Evolutionary conservation across 345 rosid genomes (phyloP).

Genomic region (Brassica incana): DNA sequence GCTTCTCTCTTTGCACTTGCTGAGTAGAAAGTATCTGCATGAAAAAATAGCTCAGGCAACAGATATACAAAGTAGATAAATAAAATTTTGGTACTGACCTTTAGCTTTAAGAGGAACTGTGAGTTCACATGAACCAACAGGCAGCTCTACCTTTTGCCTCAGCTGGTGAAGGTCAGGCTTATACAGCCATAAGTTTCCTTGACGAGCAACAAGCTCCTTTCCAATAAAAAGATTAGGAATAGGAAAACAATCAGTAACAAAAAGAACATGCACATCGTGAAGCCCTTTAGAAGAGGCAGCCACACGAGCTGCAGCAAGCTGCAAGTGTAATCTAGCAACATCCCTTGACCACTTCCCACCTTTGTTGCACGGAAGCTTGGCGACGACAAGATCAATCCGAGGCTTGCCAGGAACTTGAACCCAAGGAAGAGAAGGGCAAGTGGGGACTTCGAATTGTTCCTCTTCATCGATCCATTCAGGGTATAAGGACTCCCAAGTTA

Average conservation of each 20-base stretch:
- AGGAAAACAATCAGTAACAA: constrained; percentile 70
- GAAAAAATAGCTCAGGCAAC: constrained; percentile 4
- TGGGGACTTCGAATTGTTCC: constrained; percentile 77
- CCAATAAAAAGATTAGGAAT: constrained; percentile 75
- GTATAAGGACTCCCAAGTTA: constrained; percentile 78
- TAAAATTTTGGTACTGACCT: constrained; percentile 48
- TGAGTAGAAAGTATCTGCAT: constrained; percentile 63
- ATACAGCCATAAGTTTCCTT: constrained; percentile 71
- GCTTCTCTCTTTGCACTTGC: constrained; percentile 72
- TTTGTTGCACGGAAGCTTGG: constrained; percentile 77
- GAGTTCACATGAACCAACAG: constrained; percentile 86
- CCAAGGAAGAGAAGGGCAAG: constrained; percentile 68
- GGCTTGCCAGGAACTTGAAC: constrained; percentile 72
- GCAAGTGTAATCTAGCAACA: constrained; percentile 79
- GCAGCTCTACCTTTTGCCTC: constrained; percentile 50
- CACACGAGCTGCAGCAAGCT: constrained; percentile 79
- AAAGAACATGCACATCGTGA: constrained; percentile 66
- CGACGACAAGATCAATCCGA: constrained; percentile 67
- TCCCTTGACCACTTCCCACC: constrained; percentile 74
- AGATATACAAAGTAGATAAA: constrained; percentile 4
- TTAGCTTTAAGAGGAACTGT: constrained; percentile 77
- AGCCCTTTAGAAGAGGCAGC: constrained; percentile 73
- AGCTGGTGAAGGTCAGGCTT: constrained; percentile 56
- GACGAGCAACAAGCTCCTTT: constrained; percentile 55
- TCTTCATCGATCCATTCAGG: constrained; percentile 96